Evolutionary conservation across 345 rosid species (phyloP).

Genomic region (Eucalyptus pauciflora): DNA sequence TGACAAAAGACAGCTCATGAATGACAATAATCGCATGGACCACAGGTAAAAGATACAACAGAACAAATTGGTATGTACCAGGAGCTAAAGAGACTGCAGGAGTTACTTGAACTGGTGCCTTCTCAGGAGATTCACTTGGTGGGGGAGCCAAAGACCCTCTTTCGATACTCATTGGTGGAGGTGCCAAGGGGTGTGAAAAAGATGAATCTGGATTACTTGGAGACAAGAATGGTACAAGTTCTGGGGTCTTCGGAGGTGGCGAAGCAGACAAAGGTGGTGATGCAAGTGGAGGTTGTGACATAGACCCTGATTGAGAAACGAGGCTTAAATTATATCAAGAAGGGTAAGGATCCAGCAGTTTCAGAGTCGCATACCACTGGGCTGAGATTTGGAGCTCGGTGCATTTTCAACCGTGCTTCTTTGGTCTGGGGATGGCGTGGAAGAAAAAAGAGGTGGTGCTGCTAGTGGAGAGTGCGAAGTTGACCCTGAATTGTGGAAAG

Average conservation of each 20-base stretch:
- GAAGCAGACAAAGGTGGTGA: constrained; percentile 23
- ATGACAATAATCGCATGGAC: background rate
- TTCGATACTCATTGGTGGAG: constrained; percentile 7
- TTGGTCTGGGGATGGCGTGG: background rate
- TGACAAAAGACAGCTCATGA: background rate
- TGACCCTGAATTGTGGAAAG: background rate
- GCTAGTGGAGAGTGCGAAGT: background rate
- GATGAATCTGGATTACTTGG: constrained; percentile 21
- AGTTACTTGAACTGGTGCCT: background rate
- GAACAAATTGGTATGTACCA: constrained; percentile 10
- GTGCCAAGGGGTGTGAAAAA: constrained; percentile 6
- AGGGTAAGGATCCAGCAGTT: background rate
- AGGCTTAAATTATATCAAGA: background rate
- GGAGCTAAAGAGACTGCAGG: constrained; percentile 25
- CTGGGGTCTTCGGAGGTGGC: constrained; percentile 18
- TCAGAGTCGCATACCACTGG: background rate
- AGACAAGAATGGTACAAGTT: constrained; percentile 16
- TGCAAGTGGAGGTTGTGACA: constrained; percentile 10
- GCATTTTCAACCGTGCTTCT: background rate
- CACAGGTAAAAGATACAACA: background rate
- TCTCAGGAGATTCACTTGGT: constrained; percentile 12
- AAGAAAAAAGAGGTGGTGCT: background rate
- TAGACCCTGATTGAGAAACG: constrained; percentile 14
- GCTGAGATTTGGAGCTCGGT: background rate
- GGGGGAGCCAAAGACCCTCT: background rate